Evolutionary conservation across 2,329 filamentous ascomycete species (phyloP), one percentile per base, ranked within the genome.

Genomic region (Aaosphaeria arxii): DNA sequence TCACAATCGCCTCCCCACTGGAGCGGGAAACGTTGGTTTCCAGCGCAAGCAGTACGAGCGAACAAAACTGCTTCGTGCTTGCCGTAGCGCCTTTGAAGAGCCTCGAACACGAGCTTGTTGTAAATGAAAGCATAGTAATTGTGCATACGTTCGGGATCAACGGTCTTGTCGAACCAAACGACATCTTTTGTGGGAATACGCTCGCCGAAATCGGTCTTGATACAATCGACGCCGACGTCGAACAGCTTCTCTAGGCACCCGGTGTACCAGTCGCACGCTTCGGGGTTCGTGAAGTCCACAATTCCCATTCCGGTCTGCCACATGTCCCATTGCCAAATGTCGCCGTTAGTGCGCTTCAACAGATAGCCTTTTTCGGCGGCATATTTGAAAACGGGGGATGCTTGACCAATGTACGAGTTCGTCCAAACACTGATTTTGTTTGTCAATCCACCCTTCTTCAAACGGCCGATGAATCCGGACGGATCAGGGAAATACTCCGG

Each of bases 221-320:
- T 82, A 48, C 79, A 78, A 64, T 89, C 85, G 45, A 89, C 80
- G 7, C 87, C 86, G 58, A 82, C 76, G 52, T 87, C 82, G 55
- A 88, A 85, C 3, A 89, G 76, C 3, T 75, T 75, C 45, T 81
- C 77, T 38, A 89, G 74, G 53, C 86, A 85, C 4, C 66, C 67
- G 13, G 74, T 73, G 59, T 84, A 89, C 87, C 87, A 89, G 29
- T 74, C 68, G 47, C 78, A 78, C 1, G 87, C 86, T 0, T 76
- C 80, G 0, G 85, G 86, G 67, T 89, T 89, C 5, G 87, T 89
- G 61, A 89, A 86, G 61, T 89, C 86, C 11, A 89, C 75, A 1
- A 89, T 72, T 4, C 80, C 86, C 86, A 89, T 89, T 33, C 87
- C 87, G 1, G 85, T 85, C 63, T 89, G 86, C 87, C 87, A 89